Evolutionary conservation across 441 rosid species (phyloP), one percentile per base, ranked within the genome.

Genomic region (Monsonia emarginata): DNA sequence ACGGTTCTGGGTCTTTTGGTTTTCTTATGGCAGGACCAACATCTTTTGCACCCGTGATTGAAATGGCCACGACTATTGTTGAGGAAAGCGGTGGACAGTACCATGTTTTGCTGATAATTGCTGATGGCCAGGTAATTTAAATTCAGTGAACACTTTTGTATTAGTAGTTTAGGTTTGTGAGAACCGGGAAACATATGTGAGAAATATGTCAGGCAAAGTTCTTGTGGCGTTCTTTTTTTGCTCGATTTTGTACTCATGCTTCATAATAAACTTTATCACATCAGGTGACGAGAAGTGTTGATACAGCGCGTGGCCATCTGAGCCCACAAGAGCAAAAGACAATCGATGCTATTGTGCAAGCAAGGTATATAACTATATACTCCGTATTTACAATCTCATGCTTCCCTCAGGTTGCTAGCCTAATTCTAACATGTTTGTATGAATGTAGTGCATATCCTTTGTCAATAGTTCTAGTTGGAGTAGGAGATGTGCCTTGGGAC

Each of bases 401-500:
- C 9, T 3, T 68, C 61, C 67, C 30, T 67, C 52, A 65, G 10
- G 69, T 1, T 58, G 2, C 48, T 16, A 66, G 44, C n/a, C 65
- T 59, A 7, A 76, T 63, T 65, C 64, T 75, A 42, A 64, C 62
- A n/a, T 56, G 61, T 65, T 67, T 21, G 27, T 70, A 18, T 3
- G 16, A 59, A 68, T 83, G 76, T 86, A 95, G 99, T 44, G 80
- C 82, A 69, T 82, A 81, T 76, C 98, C 99, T n/a, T 76, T 95
- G 70, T 95, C 99, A 9, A 95, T 95, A 61, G 82, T 91, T 59
- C 74, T 91, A 59, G 99, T 95, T 19, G 97, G 99, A 50, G 99
- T 95, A 44, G 99, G 99, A 59, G 99, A 95, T 67, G 99, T 97
- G 1, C 99, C 99, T 9, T 95, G 99, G 99, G 97, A 95, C 72